A percentile compares a stretch with the other conserved stretches of the same genome.
phyloP scores from a whole-genome alignment of 768 basidiomycete species.

The Boletus reticuloceps region DNA sequence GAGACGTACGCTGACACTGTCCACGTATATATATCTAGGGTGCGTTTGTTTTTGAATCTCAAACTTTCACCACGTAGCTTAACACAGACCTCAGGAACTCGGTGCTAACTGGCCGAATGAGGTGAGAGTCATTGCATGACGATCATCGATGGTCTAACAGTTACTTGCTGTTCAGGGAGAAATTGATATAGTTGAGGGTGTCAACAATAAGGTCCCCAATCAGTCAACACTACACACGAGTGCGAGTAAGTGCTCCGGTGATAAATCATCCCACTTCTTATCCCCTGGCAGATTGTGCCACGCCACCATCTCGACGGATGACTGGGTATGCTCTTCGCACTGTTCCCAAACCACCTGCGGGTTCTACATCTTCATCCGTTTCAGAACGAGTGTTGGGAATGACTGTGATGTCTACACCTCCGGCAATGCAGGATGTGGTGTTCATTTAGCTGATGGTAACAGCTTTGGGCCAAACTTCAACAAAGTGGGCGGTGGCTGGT shows the following conservation, averaged over 20 bases:
- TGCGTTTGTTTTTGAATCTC: conserved; percentile 5
- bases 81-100: conserved; percentile 21
- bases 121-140: conserved; percentile 1
- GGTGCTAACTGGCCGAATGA: conserved; percentile 26
- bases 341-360: background rate
- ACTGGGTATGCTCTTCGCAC: conserved; percentile 27
- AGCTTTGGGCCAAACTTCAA: conserved; percentile 39
- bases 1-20: background rate
- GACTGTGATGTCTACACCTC: conserved; percentile 28
- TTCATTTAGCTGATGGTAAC: conserved; percentile 19
- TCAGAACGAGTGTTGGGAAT: conserved; percentile 12
- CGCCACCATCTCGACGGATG: conserved; percentile 28
- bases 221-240: conserved; percentile 30
- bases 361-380: background rate
- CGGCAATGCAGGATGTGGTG: conserved; percentile 33
- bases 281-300: conserved; percentile 24
- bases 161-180: conserved; percentile 19
- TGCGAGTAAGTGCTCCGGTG: conserved; percentile 10
- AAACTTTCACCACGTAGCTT: background rate
- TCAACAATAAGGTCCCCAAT: conserved; percentile 30
- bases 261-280: background rate
- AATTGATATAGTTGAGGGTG: conserved; percentile 34
- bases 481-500: conserved; percentile 36
- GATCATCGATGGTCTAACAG: background rate
- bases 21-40: conserved; percentile 14